Evolutionary conservation across 768 basidiomycete species (phyloP), one percentile per base, ranked within the genome.

Genomic region (Lentinula sp.): DNA sequence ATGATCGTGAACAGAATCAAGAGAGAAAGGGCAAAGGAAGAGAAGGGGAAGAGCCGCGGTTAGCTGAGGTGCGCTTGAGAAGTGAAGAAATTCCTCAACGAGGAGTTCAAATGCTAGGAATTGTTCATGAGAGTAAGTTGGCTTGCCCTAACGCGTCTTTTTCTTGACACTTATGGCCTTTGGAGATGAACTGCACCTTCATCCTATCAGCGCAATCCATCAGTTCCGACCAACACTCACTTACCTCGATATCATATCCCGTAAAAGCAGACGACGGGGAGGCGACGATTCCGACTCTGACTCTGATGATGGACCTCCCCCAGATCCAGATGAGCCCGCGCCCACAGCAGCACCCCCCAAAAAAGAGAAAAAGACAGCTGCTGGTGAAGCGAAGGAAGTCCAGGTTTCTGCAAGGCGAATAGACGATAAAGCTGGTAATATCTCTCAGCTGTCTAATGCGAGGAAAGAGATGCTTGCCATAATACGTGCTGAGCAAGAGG

Each of bases 221-320:
- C 93, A 94, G 70, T 80, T 94, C 65, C 85, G 91, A 49, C 92
- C 92, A 8, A 87, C 88, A 2, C 73, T 93, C 65, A 90, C 89
- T 16, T 91, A 94, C 73, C 78, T 94, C 63, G 93, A 94, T 69
- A 72, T 83, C 61, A 70, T 88, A 59, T 84, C 86, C 23, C 84
- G 84, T 40, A 91, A 87, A 75, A 76, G 71, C 62, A 83, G 78
- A 65, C 84, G 81, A 51, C 75, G 77, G 21, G 74, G 75, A 45
- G 80, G 70, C 13, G 73, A 67, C 37, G 84, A 79, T 7, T 83
- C 80, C 3, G 90, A 87, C 60, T 86, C 86, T 1, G 91, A 92
- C 49, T 86, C 85, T 6, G 89, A 91, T 60, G 87, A 89, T 57
- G 90, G 86, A 0, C 88, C 89, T 23, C 89, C 88, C 28, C 87